phyloP scores from a whole-genome alignment of 306 rosid genomes.

The Neltuma alba region DNA sequence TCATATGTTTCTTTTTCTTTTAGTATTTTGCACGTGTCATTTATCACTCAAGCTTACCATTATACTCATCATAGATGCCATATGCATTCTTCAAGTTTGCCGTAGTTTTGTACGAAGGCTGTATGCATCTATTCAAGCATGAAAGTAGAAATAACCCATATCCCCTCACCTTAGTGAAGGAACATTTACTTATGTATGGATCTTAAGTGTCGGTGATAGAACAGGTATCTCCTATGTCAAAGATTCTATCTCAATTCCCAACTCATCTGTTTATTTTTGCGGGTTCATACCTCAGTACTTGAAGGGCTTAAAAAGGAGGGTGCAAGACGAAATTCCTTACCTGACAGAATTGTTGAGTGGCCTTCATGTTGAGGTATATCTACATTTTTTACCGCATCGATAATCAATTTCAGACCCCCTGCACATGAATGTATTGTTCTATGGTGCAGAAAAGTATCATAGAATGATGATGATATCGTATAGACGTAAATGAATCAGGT shows the following conservation, averaged over 20 bases:
- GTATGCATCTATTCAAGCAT: conserved; percentile 12
- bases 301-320: conserved; percentile 52
- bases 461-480: conserved; percentile 4
- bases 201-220: conserved; percentile 19
- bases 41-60: neutral
- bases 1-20: neutral
- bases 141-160: conserved; percentile 20
- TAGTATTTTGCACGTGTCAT: conserved; percentile 8
- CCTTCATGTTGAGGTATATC: conserved; percentile 57
- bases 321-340: conserved; percentile 63
- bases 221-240: conserved; percentile 23
- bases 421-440: neutral
- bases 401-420: neutral
- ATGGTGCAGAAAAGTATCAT: neutral
- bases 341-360: conserved; percentile 60
- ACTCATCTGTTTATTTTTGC: conserved; percentile 37
- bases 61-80: neutral
- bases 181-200: conserved; percentile 12
- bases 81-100: neutral
- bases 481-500: conserved; percentile 6
- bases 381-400: conserved; percentile 19
- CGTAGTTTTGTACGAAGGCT: neutral
- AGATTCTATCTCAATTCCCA: conserved; percentile 21
- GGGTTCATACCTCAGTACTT: conserved; percentile 56
- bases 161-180: neutral